Evolutionary conservation across 2,329 filamentous ascomycete species (phyloP).

Genomic region (Annulohypoxylon truncatum): DNA sequence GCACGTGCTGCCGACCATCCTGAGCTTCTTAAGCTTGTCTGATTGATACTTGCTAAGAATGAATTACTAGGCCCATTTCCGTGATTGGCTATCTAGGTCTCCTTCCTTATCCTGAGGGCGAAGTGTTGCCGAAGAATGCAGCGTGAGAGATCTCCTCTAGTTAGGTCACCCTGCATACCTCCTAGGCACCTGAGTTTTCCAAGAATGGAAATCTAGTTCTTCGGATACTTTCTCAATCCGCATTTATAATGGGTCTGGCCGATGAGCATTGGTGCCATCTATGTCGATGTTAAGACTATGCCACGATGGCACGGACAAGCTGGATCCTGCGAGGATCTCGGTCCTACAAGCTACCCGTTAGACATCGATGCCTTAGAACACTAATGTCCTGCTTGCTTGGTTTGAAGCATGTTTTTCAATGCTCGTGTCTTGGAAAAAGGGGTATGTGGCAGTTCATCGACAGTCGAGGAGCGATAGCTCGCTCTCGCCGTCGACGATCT

Average conservation of each 20-base stretch:
- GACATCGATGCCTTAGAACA: slow-evolving; percentile 36
- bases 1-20: slow-evolving; percentile 46
- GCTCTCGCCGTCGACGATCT: slow-evolving; percentile 34
- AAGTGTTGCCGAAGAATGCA: slow-evolving; percentile 35
- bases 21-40: slow-evolving; percentile 20
- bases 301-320: slow-evolving; percentile 32
- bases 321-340: slow-evolving; percentile 26
- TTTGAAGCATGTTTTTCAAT: background rate
- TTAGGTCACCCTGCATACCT: slow-evolving; percentile 44
- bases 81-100: slow-evolving; percentile 40
- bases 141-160: slow-evolving; percentile 41
- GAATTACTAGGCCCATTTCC: slow-evolving; percentile 24
- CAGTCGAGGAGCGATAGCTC: slow-evolving; percentile 20
- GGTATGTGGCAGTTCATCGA: slow-evolving; percentile 25
- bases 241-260: slow-evolving; percentile 26
- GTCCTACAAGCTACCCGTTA: slow-evolving; percentile 16
- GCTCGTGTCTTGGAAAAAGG: slow-evolving; percentile 6
- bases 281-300: slow-evolving; percentile 29
- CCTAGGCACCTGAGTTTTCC: slow-evolving; percentile 31
- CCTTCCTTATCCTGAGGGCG: slow-evolving; percentile 22
- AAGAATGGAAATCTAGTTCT: slow-evolving; percentile 31
- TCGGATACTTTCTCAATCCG: slow-evolving; percentile 29
- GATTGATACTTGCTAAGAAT: slow-evolving; percentile 34
- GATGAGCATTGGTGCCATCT: slow-evolving; percentile 32
- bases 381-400: slow-evolving; percentile 7